A percentile compares a stretch with the other conserved stretches of the same genome.
phyloP scores from a whole-genome alignment of 225 moss, liverwort and hornwort species.

The Climacium dendroides region DNA sequence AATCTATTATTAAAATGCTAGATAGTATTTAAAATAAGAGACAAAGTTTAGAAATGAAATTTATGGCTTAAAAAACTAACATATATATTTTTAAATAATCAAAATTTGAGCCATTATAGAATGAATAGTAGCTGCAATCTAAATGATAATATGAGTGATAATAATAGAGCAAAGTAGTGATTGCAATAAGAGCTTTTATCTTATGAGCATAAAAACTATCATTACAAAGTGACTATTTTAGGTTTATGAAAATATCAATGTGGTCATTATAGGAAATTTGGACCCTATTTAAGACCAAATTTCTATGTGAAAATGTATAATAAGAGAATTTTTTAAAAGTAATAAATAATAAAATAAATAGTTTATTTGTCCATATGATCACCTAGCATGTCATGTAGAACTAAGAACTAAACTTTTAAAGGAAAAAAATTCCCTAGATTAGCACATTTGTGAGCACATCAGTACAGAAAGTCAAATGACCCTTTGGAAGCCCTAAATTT shows the following conservation, averaged over 20 bases:
- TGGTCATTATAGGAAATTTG: no score
- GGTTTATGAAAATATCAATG: background rate
- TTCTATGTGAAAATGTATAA: no score
- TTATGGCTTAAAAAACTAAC: background rate
- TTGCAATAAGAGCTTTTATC: background rate
- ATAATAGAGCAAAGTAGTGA: background rate
- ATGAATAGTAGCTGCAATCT: background rate
- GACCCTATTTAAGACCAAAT: no score
- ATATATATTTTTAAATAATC: background rate
- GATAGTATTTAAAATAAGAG: background rate
- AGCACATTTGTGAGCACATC: no score
- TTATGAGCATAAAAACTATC: background rate
- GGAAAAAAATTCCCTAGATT: no score
- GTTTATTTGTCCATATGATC: no score
- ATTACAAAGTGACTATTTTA: background rate
- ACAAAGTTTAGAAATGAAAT: background rate
- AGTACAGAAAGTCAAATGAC: no score
- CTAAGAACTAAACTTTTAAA: no score
- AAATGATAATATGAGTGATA: fast-evolving
- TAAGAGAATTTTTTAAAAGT: no score
- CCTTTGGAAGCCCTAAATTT: no score
- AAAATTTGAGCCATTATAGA: background rate
- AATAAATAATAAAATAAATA: no score
- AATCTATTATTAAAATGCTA: background rate
- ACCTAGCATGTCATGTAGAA: no score